phyloP scores from a whole-genome alignment of 257 asterid genomes.

The Gynochthodes officinalis region DNA sequence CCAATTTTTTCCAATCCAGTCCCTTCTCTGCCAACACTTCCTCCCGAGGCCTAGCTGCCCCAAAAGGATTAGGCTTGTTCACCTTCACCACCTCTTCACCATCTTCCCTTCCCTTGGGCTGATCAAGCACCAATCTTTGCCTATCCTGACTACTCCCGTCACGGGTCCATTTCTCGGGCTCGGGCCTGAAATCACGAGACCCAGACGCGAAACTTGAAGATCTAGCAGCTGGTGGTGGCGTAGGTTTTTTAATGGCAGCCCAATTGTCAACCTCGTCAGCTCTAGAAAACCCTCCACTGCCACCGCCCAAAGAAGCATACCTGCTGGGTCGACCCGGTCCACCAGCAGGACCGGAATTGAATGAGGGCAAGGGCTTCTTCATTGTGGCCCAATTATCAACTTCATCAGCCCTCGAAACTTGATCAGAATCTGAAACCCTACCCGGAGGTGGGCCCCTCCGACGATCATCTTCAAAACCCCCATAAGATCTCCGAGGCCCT shows the following conservation, averaged over 20 bases:
- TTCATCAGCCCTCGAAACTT: constrained; percentile 84
- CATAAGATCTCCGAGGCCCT: constrained; percentile 61
- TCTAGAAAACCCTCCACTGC: constrained; percentile 56
- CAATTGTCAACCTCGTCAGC: constrained; percentile 91
- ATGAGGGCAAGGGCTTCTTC: constrained; percentile 57
- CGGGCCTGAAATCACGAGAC: constrained; percentile 44
- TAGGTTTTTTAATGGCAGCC: constrained; percentile 57
- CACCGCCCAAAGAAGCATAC: constrained; percentile 66
- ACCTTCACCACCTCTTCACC: constrained; percentile 35
- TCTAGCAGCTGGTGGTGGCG: constrained; percentile 40
- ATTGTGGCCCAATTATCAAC: constrained; percentile 77
- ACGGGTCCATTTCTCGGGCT: constrained; percentile 71
- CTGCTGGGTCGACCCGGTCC: constrained; percentile 34
- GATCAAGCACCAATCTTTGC: constrained; percentile 34
- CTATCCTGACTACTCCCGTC: constrained; percentile 35
- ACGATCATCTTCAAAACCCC: constrained; percentile 55
- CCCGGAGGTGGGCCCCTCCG: constrained; percentile 42
- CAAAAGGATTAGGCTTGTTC: constrained; percentile 85
- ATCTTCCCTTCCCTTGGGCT: constrained; percentile 27
- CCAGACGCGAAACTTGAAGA: constrained; percentile 49
- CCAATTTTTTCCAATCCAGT: constrained; percentile 90
- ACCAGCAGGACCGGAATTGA: constrained; percentile 18
- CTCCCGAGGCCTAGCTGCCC: constrained; percentile 95
- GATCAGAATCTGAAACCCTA: constrained; percentile 54
- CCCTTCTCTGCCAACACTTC: constrained; percentile 95